These are phyloP conservation scores for Annulohypoxylon nitens DNA, from an alignment of 495 filamentous ascomycete species.

Conservation along the genomic window DNA sequence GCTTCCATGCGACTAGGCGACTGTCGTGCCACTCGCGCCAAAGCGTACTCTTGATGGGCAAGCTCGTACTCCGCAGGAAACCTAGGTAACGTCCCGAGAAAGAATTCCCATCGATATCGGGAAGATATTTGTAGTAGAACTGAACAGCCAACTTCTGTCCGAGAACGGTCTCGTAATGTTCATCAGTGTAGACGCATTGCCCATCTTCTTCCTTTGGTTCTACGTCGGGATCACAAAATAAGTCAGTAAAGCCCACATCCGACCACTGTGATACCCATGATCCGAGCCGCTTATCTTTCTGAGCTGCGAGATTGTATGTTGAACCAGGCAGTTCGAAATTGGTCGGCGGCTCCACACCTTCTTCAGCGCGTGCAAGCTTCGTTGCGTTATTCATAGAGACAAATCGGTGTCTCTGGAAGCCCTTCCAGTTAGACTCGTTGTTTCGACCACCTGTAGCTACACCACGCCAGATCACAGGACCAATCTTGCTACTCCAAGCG, in stretches of 20 bases:
- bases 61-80: slow-evolving; percentile 72
- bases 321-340: slow-evolving; percentile 58
- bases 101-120: slow-evolving; percentile 79
- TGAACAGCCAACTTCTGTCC: slow-evolving; percentile 65
- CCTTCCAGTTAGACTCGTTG: slow-evolving; percentile 68
- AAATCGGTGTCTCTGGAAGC: slow-evolving; percentile 78
- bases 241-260: slow-evolving; percentile 62
- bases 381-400: slow-evolving; percentile 75
- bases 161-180: slow-evolving; percentile 56
- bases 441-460: slow-evolving; percentile 76
- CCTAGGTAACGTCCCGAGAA: slow-evolving; percentile 79
- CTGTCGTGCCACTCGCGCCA: slow-evolving; percentile 84
- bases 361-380: slow-evolving; percentile 59
- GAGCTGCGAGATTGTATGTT: slow-evolving; percentile 54
- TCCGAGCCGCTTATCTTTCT: slow-evolving; percentile 52
- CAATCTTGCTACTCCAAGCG: slow-evolving; percentile 68
- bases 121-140: slow-evolving; percentile 72
- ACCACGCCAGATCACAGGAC: slow-evolving; percentile 73
- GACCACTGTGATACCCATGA: slow-evolving; percentile 59
- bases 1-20: slow-evolving; percentile 75
- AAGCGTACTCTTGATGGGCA: slow-evolving; percentile 79
- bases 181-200: slow-evolving; percentile 64
- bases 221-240: slow-evolving; percentile 56
- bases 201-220: slow-evolving; percentile 51
- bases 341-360: slow-evolving; percentile 48